These are phyloP conservation scores for Emmonsiellopsis sp. DNA, from an alignment of 2,329 filamentous ascomycete genomes.

Conservation along the genomic window DNA sequence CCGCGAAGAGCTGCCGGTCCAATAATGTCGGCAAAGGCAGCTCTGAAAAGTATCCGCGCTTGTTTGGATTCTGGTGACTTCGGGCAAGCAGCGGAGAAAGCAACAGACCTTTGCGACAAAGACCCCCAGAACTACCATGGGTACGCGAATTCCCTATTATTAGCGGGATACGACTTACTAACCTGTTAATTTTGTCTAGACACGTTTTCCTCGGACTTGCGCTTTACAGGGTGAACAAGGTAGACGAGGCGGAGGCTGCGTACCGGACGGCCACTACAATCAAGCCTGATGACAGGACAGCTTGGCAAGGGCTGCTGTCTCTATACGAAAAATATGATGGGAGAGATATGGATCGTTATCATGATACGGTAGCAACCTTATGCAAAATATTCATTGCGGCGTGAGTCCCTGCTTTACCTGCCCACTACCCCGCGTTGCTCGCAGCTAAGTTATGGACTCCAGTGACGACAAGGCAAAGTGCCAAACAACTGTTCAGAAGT, in stretches of 20 bases:
- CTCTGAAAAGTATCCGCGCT: constrained; percentile 71
- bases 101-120: constrained; percentile 58
- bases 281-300: constrained; percentile 68
- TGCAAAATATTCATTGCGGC: constrained; percentile 64
- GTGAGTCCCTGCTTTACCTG: constrained; percentile 32
- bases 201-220: constrained; percentile 84
- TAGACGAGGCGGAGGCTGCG: constrained; percentile 64
- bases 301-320: constrained; percentile 82
- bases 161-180: neutral
- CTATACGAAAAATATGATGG: constrained; percentile 71
- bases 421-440: neutral
- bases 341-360: constrained; percentile 64
- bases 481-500: constrained; percentile 65
- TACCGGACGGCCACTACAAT: constrained; percentile 65
- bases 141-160: constrained; percentile 36
- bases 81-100: constrained; percentile 62
- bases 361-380: constrained; percentile 61
- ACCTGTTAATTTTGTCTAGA: constrained; percentile 31
- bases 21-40: constrained; percentile 51
- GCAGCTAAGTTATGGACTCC: constrained; percentile 2
- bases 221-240: constrained; percentile 63
- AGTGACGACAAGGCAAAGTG: constrained; percentile 52
- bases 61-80: constrained; percentile 71
- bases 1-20: neutral
- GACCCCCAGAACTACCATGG: constrained; percentile 77